Percentiles rank a stretch among this genome's conserved stretches.
Evolutionary conservation across 805 yeast species (phyloP).

Genomic region (Torulaspora delbrueckii): DNA sequence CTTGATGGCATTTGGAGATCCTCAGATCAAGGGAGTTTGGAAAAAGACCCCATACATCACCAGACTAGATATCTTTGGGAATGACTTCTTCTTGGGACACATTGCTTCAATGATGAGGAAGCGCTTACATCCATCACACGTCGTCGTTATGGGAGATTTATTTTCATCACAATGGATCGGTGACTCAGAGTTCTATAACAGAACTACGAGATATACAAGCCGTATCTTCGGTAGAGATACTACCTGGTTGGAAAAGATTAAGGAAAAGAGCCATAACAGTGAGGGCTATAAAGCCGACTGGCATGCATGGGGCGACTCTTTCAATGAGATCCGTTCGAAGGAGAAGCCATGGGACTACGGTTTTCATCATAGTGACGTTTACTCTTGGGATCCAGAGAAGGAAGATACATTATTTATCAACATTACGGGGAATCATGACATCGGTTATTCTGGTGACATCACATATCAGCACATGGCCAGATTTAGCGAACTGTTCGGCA

Average conservation of each 20-base stretch:
- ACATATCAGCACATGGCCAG: constrained; percentile 87
- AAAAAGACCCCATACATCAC: constrained; percentile 63
- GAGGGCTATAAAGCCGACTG: constrained; percentile 30
- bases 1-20: constrained; percentile 87
- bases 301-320: constrained; percentile 26
- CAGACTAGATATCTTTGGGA: constrained; percentile 79
- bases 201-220: constrained; percentile 71
- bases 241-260: constrained; percentile 49
- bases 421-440: constrained; percentile 91
- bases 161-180: constrained; percentile 93
- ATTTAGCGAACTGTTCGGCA: constrained; percentile 69
- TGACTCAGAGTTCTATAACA: constrained; percentile 76
- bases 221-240: constrained; percentile 62
- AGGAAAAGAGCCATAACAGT: constrained; percentile 30
- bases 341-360: constrained; percentile 33
- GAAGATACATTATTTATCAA: constrained; percentile 70
- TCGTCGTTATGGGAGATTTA: constrained; percentile 88
- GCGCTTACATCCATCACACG: constrained; percentile 68
- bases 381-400: constrained; percentile 56
- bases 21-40: constrained; percentile 92
- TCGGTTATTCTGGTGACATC: constrained; percentile 93
- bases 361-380: constrained; percentile 55
- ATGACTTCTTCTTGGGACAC: constrained; percentile 85
- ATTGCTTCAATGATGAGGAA: constrained; percentile 61
- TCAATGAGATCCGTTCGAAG: constrained; percentile 21